Conservation (phyloP, 148 eudicot genomes). For the Camellia japonica region DNA sequence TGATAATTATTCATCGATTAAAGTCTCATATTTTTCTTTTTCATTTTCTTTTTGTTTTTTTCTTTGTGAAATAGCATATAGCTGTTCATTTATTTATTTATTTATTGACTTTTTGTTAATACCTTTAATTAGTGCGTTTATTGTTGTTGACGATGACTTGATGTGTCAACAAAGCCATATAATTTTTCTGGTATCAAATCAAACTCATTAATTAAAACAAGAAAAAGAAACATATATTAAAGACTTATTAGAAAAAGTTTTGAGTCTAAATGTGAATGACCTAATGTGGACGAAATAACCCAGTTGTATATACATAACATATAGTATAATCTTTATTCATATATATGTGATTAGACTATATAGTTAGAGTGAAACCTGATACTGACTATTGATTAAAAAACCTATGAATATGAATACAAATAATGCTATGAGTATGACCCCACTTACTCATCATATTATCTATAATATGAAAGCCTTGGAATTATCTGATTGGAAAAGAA, state of each 20-base stretch:
- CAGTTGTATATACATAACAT: neutral
- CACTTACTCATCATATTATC: neutral
- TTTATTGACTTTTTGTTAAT: neutral
- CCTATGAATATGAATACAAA: neutral
- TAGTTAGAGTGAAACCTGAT: neutral
- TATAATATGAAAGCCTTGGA: no score
- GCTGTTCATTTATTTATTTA: no score
- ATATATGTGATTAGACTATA: neutral
- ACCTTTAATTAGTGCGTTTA: neutral
- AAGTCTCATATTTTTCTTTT: no score
- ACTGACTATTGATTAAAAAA: neutral
- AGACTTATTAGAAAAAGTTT: neutral
- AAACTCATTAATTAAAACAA: neutral
- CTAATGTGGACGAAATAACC: neutral
- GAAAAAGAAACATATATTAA: neutral
- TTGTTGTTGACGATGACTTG: neutral
- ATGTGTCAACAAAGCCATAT: neutral
- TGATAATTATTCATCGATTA: no score
- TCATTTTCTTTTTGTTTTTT: no score
- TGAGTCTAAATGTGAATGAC: neutral
- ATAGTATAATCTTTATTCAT: neutral
- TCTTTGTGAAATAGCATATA: no score
- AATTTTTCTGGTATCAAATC: slow-evolving; percentile 2
- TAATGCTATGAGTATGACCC: neutral
- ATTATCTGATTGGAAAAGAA: no score